Base-by-base conservation (phyloP, 495 filamentous ascomycete genomes). In the Sporormia fimetaria region DNA sequence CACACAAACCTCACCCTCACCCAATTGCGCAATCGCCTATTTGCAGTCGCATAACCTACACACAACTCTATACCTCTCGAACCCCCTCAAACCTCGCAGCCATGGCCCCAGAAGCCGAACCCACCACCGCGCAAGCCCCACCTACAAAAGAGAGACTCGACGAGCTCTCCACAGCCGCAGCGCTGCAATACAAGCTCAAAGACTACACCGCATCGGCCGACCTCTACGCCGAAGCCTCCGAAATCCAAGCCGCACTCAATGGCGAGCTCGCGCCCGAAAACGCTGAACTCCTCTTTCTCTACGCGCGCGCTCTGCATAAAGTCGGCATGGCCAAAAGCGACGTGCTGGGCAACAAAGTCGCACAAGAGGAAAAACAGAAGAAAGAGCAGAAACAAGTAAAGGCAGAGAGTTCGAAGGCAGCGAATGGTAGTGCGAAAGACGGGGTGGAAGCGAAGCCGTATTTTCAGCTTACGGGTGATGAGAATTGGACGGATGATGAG, bases 281-380 rank as follows among this genome's bases (percentile, higher is more conserved):
- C 50, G 88, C 87, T 11, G 87, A 94, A 54, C 67, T 99, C 21
- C 75, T 96, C 11, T 99, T 86, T 59, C 72, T 80, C 37, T 99
- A 99, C 63, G 90, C 92, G 12, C 82, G 87, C 54, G 80, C 82
- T 27, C 69, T 96, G 11, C 94, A 90, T 68, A 82, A 88, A 55
- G 81, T 94, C 41, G 90, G 87, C 14, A 80, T 95, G 50, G 80
- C 74, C 61, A 94, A 90, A 57, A 94, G 84, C 55, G 88, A 95
- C 59, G 88, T 98, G 20, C 69, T 98, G 22, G 90, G 90, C 44
- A 79, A 77, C 6, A 83, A 81, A 55, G 78, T 87, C 0, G 73
- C 79, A 6, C 67, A 67, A 1, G 77, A 82, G 27, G 43, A 55
- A 21, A 55, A 51, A 23, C 42, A 35, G 76, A 49, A 44, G 26